Evolutionary conservation across 2,329 filamentous ascomycete genomes (phyloP), one percentile per base, ranked within the genome.

Genomic region (Calcarisporium arbuscula): DNA sequence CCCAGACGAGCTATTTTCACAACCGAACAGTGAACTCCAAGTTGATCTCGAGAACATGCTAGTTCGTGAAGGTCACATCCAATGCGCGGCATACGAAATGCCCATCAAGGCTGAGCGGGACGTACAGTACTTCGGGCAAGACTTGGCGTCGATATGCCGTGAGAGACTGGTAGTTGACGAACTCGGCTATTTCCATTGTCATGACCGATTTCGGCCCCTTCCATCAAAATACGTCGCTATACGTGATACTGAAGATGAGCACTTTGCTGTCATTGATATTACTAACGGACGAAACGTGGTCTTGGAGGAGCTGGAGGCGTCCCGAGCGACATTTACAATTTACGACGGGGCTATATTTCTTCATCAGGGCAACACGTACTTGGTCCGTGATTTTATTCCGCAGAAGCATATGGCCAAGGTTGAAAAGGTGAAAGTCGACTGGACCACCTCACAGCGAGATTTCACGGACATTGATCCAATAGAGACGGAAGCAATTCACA

Each of bases 311-410:
- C 73, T 98, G n/a, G 92, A 96, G 60, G 86, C 88, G 2, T 92
- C 85, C 2, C 79, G 92, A n/a, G 90, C 90, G 2, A 90, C 87
- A 46, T 96, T 95, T 60, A 95, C 88, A 2, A 75, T 98, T 40
- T 98, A 98, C 58, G 90, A 96, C 56, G 92, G 92, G 10, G 92
- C 87, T 28, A 95, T 98, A 42, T 98, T 94, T 62, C 69, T 98
- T 5, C 92, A 98, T 50, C 92, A 98, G 61, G 92, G 92, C n/a
- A 79, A 80, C 43, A 90, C 82, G 2, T 98, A 95, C 53, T 72
- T 96, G 3, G 85, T 98, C 34, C 84, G 87, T 47, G 88, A 96
- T 48, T 89, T 96, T 51, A 77, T 77, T 42, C 82, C 85, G 1
- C 85, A 92, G 21, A 74, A 74, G 41, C 81, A 80, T 51, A 80